phyloP scores from a whole-genome alignment of 371 early-diverging fungal genomes.

The Amoeboaphelidium occidentale region DNA sequence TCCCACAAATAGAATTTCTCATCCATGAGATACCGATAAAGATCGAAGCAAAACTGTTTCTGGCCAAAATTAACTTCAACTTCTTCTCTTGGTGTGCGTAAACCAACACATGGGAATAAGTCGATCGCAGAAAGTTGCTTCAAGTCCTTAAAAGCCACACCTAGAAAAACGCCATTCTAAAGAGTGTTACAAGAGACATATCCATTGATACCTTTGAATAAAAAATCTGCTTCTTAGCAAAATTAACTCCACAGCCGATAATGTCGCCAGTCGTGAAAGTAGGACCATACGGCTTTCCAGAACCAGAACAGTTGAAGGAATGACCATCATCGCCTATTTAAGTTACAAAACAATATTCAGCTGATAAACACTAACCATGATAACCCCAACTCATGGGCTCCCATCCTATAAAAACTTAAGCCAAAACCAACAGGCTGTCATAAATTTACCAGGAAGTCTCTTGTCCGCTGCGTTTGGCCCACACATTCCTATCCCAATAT shows the following conservation, averaged over 20 bases:
- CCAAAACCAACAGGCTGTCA: too few species aligned
- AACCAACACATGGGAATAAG: constrained; percentile 62
- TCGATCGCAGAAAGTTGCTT: constrained; percentile 8
- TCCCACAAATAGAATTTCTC: not conserved
- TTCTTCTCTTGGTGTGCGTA: constrained; percentile 64
- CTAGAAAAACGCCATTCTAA: constrained; percentile 64
- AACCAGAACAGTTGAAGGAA: constrained; percentile 45
- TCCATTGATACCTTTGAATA: too few species aligned
- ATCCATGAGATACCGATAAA: constrained; percentile 40
- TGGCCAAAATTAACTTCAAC: constrained; percentile 77
- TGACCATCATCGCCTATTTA: constrained; percentile 84
- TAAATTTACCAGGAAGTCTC: constrained; percentile 67
- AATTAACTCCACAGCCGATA: constrained; percentile 76
- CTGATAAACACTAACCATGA: too few species aligned
- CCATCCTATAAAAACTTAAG: too few species aligned
- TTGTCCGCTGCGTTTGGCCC: constrained; percentile 18
- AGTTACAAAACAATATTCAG: too few species aligned
- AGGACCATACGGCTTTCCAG: constrained; percentile 66
- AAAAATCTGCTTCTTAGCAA: constrained; percentile 38
- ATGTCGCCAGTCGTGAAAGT: constrained; percentile 67
- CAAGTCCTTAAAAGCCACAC: constrained; percentile 16
- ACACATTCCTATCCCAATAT: not conserved
- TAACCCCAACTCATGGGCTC: constrained; percentile 56
- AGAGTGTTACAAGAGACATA: too few species aligned
- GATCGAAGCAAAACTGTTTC: constrained; percentile 54